Conservation (phyloP, 768 basidiomycete species). For the Termitomyces sp. region DNA sequence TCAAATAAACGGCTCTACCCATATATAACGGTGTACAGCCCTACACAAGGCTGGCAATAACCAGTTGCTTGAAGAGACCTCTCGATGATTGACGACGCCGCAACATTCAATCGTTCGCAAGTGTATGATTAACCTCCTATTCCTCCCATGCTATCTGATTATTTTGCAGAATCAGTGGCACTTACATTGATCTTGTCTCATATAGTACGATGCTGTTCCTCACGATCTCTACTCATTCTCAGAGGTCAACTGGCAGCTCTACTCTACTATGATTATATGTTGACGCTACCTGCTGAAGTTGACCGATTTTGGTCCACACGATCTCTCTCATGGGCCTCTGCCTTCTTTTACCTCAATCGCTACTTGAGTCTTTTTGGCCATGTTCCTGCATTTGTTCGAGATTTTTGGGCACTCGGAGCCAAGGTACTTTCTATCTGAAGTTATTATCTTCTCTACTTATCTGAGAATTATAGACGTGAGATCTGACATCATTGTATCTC, state of each 20-base stretch:
- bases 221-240: background rate
- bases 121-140: background rate
- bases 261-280: background rate
- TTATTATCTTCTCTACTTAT: background rate
- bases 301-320: background rate
- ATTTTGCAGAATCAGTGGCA: background rate
- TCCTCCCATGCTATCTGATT: background rate
- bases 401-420: constrained; percentile 25
- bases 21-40: too few relatives aligned
- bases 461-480: background rate
- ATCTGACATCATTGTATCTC: background rate
- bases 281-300: too few relatives aligned
- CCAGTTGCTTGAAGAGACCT: background rate
- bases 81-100: background rate
- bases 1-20: too few relatives aligned
- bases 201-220: background rate
- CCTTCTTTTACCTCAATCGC: background rate
- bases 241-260: background rate
- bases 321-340: background rate
- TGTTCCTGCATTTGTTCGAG: constrained; percentile 16
- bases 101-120: background rate
- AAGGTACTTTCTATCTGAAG: constrained; percentile 1
- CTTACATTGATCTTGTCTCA: too few relatives aligned
- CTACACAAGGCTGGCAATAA: too few relatives aligned
- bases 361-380: background rate